Base-by-base conservation (phyloP, 805 yeast genomes). In the Metschnikowia gelsemii region DNA sequence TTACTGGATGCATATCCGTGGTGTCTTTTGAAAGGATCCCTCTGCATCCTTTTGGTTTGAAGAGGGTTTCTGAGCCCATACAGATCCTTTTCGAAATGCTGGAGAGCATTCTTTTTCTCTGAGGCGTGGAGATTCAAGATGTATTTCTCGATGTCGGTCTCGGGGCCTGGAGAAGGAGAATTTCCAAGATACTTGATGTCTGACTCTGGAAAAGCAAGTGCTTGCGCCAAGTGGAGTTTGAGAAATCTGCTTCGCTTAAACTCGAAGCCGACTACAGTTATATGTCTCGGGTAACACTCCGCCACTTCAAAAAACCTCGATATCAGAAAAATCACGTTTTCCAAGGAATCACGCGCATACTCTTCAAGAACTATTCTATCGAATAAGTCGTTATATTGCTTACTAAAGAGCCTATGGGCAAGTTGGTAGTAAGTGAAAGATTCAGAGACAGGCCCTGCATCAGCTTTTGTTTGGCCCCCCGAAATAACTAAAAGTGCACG, bases 301-400 rank as follows among this genome's bases (percentile, higher is more conserved):
- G 63, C 57, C 2, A 71, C 45, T 48, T 81, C 79, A 22, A 72
- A 58, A 55, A 71, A 85, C 38, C 79, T 63, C 25, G 75, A 67
- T 2, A 83, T 49, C 49, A 84, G 78, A 58, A 78, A 84, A 2
- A 84, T 45, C 5, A 86, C 75, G 58, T 87, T 87, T 55, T 87
- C 95, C 56, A 82, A 82, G 1, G 93, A 84, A 59, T 87, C 95
- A 28, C 87, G 63, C 0, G 95, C 88, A 57, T 60, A 82, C 50
- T 84, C 90, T 54, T 87, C 96, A 1, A 80, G 62, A 5, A 67
- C 46, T 0, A 82, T 60, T 34, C 66, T 35, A 8, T 52, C 38
- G 14, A 52, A 16, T 9, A 55, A 33, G 5, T 14, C 17, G 4
- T 19, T 27, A 14, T 21, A 43, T 13, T 28, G 32, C 7, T 30